Conservation (phyloP, 805 yeast genomes). For the Metschnikowia rubicola region DNA sequence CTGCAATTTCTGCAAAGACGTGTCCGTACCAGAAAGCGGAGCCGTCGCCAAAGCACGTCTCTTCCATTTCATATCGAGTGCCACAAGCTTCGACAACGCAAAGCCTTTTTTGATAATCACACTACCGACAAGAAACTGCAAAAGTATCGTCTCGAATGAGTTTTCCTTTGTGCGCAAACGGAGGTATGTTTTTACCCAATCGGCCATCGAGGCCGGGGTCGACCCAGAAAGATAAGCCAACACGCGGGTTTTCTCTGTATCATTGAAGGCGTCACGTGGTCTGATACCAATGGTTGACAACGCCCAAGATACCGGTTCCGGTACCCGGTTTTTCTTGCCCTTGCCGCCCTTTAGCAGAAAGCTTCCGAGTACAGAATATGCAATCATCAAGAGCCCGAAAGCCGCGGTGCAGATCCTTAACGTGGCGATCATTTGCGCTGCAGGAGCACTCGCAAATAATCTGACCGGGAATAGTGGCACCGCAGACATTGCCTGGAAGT, state of each 20-base stretch:
- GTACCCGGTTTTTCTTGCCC: not conserved
- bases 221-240: slow-evolving; percentile 18
- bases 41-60: slow-evolving; percentile 28
- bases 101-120: slow-evolving; percentile 25
- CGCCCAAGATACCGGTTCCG: not conserved
- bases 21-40: slow-evolving; percentile 27
- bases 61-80: slow-evolving; percentile 24
- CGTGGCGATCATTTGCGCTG: not conserved
- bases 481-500: slow-evolving; percentile 45
- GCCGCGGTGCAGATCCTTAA: not conserved
- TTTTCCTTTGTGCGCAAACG: slow-evolving; percentile 27
- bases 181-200: slow-evolving; percentile 25
- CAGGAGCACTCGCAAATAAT: not conserved
- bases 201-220: slow-evolving; percentile 9
- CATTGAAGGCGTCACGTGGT: slow-evolving; percentile 1
- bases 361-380: not conserved
- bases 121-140: slow-evolving; percentile 28
- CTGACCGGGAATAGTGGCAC: slow-evolving; percentile 32
- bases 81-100: slow-evolving; percentile 18
- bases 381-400: slow-evolving; percentile 3
- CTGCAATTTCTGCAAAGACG: slow-evolving; percentile 22
- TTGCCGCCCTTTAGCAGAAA: not conserved
- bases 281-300: slow-evolving; percentile 1
- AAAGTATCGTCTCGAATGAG: slow-evolving; percentile 33
- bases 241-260: slow-evolving; percentile 15